Base-by-base conservation (phyloP, 257 asterid species). In the Apocynum venetum region DNA sequence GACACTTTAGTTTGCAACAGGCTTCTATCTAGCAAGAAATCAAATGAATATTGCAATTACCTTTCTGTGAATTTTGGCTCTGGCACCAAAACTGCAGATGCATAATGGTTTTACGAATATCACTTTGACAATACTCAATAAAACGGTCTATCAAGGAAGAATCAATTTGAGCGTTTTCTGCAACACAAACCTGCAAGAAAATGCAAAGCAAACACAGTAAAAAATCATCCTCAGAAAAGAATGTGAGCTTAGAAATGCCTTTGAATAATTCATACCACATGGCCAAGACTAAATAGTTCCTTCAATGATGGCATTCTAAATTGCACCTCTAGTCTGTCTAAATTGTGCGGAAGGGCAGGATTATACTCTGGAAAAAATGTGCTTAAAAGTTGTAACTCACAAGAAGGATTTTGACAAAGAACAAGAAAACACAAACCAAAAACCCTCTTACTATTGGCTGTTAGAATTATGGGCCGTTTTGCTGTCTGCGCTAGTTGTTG, bases 21-120 rank as follows among this genome's bases (percentile, higher is more conserved):
- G 6, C 66, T 60, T 60, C 64, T 60, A 60, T 60, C 66, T 60
- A 25, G 66, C 12, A 35, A 57, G 83, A 74, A 71, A 80, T 75
- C 59, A 72, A 51, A 63, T 43, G 46, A 52, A 76, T 74, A 67
- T 77, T 63, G 75, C 71, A 74, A 81, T 80, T 90, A 91, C 98
- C 94, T 85, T 81, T 81, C 81, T 68, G 70, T 71, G 73, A 81
- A 77, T 81, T 73, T 86, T 78, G 90, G 76, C 98, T 96, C 79
- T 91, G 96, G 83, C 89, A 89, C 99, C 99, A 96, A 78, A 96
- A 96, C 90, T 96, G 99, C 82, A 96, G 94, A 82, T 84, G 86
- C 86, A 87, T 70, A 76, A 96, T 87, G 73, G 93, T 96, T 88
- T 89, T 96, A 75, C 99, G 97, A 78, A 96, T 90, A 88, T 96